A percentile compares a stretch with the other conserved stretches of the same genome.
phyloP scores from a whole-genome alignment of 768 basidiomycete genomes.

The Mycena latifolia region DNA sequence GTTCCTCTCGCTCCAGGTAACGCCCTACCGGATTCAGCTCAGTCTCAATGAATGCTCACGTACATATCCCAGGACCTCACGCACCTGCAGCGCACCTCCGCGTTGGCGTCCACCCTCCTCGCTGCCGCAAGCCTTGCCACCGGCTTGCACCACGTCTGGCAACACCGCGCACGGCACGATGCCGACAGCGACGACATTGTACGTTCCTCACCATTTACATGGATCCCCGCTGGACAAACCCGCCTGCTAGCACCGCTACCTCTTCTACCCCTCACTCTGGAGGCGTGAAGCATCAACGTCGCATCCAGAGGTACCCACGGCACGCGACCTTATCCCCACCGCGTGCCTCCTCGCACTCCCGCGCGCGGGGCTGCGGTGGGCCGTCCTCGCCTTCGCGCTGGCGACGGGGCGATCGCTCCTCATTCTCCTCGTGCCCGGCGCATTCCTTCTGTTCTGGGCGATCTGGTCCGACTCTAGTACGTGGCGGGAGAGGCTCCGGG shows the following conservation, averaged over 20 bases:
- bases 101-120: slow-evolving; percentile 32
- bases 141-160: slow-evolving; percentile 38
- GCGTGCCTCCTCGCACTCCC: slow-evolving; percentile 42
- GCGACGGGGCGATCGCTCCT: slow-evolving; percentile 36
- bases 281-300: too few species aligned
- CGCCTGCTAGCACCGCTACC: too few species aligned
- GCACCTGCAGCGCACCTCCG: slow-evolving; percentile 33
- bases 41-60: not conserved
- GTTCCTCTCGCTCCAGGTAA: too few species aligned
- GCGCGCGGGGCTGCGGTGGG: slow-evolving; percentile 39
- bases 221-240: too few species aligned
- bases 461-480: slow-evolving; percentile 30
- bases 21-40: too few species aligned
- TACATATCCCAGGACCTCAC: slow-evolving; percentile 32
- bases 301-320: too few species aligned
- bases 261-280: too few species aligned
- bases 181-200: slow-evolving; percentile 36
- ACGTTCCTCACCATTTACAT: not conserved
- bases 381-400: slow-evolving; percentile 39
- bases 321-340: slow-evolving; percentile 34
- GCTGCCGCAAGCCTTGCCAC: slow-evolving; percentile 32
- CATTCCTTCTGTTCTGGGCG: slow-evolving; percentile 40
- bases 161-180: slow-evolving; percentile 28
- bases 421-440: slow-evolving; percentile 26
- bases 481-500: too few species aligned